Evolutionary conservation across 345 rosid species (phyloP), one percentile per base, ranked within the genome.

Genomic region (Boechera stricta): DNA sequence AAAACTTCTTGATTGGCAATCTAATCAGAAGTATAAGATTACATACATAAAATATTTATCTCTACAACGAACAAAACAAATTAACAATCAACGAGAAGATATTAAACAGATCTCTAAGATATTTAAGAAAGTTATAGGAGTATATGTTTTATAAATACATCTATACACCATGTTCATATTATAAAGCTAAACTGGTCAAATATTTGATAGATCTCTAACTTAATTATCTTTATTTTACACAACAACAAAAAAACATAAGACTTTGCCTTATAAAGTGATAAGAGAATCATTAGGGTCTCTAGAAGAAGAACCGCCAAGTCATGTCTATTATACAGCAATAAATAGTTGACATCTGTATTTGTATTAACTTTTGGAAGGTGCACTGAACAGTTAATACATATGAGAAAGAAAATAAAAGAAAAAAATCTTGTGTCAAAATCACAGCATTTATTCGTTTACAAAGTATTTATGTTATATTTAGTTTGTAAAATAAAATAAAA

Each of bases 271-370:
- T 0, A 53, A 41, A 73, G 54, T 38, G 53, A 10, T 52, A 1
- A 38, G 60, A 55, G 55, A 67, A 49, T 39, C 28, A 58, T 38
- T 29, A 68, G 13, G 73, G 71, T 54, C 49, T 61, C 41, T 42
- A 62, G 18, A 62, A 41, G 61, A 52, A 44, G 64, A 69, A 47
- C 60, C 24, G 36, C 60, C 71, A 53, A 61, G 71, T 62, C 75
- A 7, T 63, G n/a, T 11, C 59, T 33, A 47, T 1, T 10, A 35
- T 11, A 57, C 53, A 76, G 56, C 47, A 75, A 45, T 77, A 63
- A 70, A 77, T 70, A 55, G 35, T 47, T 76, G 75, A 69, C 75
- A 76, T 8, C 33, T 39, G 36, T 2, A 66, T 44, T 48, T 56
- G 56, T 74, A 38, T 21, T 74, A 36, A 71, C 45, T 45, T 21